These are phyloP conservation scores for Fusarium continuum DNA, from an alignment of 2,329 filamentous ascomycete species.

Conservation along the genomic window DNA sequence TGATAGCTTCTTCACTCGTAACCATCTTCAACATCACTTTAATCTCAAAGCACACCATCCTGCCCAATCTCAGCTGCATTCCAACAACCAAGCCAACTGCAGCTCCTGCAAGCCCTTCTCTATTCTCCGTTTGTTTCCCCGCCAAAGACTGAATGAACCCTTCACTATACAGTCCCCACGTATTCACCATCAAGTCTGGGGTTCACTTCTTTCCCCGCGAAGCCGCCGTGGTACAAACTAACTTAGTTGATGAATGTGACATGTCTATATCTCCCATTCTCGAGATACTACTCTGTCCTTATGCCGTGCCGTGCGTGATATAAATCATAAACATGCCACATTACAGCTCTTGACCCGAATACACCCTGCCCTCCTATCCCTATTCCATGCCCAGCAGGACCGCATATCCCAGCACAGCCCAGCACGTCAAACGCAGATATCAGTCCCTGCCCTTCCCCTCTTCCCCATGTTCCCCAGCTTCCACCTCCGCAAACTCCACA, in stretches of 20 bases:
- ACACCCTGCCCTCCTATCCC: too few relatives aligned
- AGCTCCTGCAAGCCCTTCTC: constrained; percentile 4
- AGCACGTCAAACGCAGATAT: not conserved
- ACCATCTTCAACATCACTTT: not conserved
- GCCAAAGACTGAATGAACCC: constrained; percentile 16
- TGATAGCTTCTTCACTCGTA: not conserved
- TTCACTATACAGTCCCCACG: not conserved
- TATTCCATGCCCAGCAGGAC: too few relatives aligned
- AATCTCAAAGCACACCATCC: not conserved
- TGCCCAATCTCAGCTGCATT: constrained; percentile 17
- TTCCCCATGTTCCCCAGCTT: constrained; percentile 25
- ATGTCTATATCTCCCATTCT: not conserved
- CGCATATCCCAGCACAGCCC: not conserved
- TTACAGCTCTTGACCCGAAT: not conserved
- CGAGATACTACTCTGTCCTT: not conserved
- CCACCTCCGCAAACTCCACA: constrained; percentile 26
- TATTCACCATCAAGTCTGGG: not conserved
- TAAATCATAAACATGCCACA: constrained; percentile 21
- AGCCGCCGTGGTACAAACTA: not conserved
- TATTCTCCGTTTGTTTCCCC: constrained; percentile 32
- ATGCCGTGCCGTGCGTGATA: constrained; percentile 12
- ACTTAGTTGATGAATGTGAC: not conserved
- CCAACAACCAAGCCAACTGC: constrained; percentile 1
- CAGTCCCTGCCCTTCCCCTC: not conserved
- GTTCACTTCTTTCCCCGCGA: constrained; percentile 1